Percentiles rank a stretch among this genome's conserved stretches.
Conservation (phyloP, 1,284 basidiomycete species). For the Malassezia globosa region DNA sequence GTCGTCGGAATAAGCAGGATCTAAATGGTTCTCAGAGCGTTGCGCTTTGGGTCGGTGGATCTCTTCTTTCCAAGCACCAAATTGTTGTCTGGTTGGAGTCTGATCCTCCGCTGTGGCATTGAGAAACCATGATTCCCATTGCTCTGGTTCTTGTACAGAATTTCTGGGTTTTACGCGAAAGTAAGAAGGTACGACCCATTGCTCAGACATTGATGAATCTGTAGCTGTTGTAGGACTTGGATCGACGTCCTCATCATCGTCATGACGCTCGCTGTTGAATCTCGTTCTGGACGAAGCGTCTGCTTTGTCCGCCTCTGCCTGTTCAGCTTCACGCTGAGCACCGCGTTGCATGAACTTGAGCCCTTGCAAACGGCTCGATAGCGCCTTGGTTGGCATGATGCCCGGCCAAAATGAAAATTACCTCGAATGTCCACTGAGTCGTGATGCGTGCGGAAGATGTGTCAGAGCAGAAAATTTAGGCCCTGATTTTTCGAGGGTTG, state of each 20-base stretch:
- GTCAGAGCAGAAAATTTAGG: not conserved
- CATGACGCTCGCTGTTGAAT: too few relatives aligned
- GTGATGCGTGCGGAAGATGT: not conserved
- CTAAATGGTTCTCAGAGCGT: not conserved
- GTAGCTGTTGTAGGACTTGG: too few relatives aligned
- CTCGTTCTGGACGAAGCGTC: not conserved
- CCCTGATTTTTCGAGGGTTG: too few relatives aligned
- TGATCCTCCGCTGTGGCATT: not conserved
- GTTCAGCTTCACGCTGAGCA: not conserved
- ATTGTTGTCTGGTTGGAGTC: not conserved
- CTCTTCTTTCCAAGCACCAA: not conserved
- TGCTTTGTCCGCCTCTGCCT: too few relatives aligned
- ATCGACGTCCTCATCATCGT: too few relatives aligned
- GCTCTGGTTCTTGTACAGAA: not conserved
- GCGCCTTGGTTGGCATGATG: not conserved
- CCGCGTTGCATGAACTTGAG: constrained; percentile 19
- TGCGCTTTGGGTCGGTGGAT: not conserved
- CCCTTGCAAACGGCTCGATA: constrained; percentile 18
- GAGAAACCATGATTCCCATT: constrained; percentile 14
- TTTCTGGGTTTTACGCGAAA: not conserved
- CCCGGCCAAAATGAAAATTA: too few relatives aligned
- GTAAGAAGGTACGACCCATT: constrained; percentile 13
- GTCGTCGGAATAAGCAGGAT: not conserved
- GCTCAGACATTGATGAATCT: too few relatives aligned
- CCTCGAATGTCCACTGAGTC: too few relatives aligned